phyloP scores from a whole-genome alignment of 192 early-diverging fungal genomes.

The Cetraspora pellucida region DNA sequence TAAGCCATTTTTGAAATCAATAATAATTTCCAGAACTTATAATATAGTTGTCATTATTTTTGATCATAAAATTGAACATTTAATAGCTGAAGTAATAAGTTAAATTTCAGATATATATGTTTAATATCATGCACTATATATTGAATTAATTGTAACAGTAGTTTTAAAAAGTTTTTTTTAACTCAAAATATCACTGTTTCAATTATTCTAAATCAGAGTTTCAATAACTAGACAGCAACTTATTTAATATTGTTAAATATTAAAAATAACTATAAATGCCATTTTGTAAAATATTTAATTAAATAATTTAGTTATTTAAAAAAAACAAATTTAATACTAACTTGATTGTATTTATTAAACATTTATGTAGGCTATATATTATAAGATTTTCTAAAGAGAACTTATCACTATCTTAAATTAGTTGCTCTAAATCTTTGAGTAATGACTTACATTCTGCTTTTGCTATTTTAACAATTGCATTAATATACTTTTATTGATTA shows the following conservation, averaged over 20 bases:
- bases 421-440: conserved; percentile 11
- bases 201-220: conserved; percentile 5
- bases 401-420: conserved; percentile 17
- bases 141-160: conserved; percentile 4
- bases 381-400: conserved; percentile 22
- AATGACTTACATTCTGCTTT: conserved; percentile 6
- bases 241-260: not conserved
- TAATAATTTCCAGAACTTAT: too few relatives aligned
- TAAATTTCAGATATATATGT: conserved; percentile 28
- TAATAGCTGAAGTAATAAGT: conserved; percentile 21
- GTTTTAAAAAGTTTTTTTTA: conserved; percentile 21
- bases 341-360: conserved; percentile 9
- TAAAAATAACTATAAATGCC: too few relatives aligned
- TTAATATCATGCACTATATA: conserved; percentile 9
- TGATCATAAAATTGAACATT: conserved; percentile 4
- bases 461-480: conserved; percentile 18
- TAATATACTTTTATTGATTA: conserved; percentile 17
- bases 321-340: too few relatives aligned
- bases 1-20: too few relatives aligned
- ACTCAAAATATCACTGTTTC: not conserved
- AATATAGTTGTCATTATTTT: not conserved
- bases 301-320: too few relatives aligned
- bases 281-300: too few relatives aligned
- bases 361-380: conserved; percentile 19
- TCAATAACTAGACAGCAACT: not conserved